These are phyloP conservation scores for Yarrowia sp. DNA, from an alignment of 805 yeast genomes.

Conservation along the genomic window DNA sequence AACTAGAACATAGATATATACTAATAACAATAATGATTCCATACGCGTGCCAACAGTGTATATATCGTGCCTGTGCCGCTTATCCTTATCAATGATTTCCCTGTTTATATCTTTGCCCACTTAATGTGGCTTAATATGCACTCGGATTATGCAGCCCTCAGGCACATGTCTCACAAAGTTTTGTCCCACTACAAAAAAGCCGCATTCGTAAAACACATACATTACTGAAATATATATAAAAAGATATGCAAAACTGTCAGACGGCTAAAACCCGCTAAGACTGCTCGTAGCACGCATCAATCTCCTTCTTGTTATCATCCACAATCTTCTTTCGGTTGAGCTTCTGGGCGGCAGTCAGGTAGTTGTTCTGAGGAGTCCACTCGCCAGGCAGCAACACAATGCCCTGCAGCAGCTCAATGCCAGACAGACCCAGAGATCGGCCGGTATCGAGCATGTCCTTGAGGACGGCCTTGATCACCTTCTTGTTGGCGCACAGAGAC, in stretches of 20 bases:
- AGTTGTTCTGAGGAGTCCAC: conserved; percentile 97
- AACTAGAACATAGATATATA: not conserved
- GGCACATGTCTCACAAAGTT: not conserved
- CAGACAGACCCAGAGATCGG: conserved; percentile 70
- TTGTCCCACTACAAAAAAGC: too few species aligned
- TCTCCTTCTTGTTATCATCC: conserved; percentile 59
- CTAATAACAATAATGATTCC: not conserved
- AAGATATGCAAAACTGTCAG: not conserved
- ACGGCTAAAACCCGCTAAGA: not conserved
- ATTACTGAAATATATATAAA: conserved; percentile 18
- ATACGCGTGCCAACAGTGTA: too few species aligned
- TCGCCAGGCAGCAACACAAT: conserved; percentile 78
- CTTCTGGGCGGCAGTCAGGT: conserved; percentile 92
- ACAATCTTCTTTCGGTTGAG: conserved; percentile 89
- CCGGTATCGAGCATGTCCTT: conserved; percentile 70
- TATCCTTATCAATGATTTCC: too few species aligned
- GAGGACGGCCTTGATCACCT: conserved; percentile 52
- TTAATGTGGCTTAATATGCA: not conserved
- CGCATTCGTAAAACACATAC: conserved; percentile 2
- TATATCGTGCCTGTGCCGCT: too few species aligned
- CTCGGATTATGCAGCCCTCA: not conserved
- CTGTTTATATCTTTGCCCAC: too few species aligned
- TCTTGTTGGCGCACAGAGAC: conserved; percentile 50
- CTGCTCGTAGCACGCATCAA: conserved; percentile 58
- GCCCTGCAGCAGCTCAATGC: conserved; percentile 81